phyloP scores from a whole-genome alignment of 768 basidiomycete species.

The Pilatotrama ljubarskyi region DNA sequence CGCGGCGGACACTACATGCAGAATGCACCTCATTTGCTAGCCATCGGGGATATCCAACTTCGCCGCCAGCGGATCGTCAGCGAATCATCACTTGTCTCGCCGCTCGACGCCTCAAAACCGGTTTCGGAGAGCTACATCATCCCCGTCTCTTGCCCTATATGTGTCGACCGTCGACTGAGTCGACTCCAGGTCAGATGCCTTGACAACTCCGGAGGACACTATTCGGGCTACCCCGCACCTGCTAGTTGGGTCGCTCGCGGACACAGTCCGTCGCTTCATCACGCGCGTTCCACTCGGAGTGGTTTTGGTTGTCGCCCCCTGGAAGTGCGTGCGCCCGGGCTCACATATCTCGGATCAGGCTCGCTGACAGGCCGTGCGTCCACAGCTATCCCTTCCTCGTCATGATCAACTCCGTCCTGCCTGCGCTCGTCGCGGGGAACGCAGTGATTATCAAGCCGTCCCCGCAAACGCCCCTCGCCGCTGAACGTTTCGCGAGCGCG shows the following conservation, averaged over 20 bases:
- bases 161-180: too few relatives aligned
- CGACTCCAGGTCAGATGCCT: too few relatives aligned
- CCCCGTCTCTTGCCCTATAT: too few relatives aligned
- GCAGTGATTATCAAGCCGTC: slow-evolving; percentile 92
- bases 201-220: too few relatives aligned
- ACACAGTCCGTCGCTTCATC: slow-evolving; percentile 82
- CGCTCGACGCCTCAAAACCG: too few relatives aligned
- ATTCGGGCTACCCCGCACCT: too few relatives aligned
- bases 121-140: too few relatives aligned
- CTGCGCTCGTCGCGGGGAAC: slow-evolving; percentile 89
- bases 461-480: slow-evolving; percentile 90
- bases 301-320: slow-evolving; percentile 86
- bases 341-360: not conserved
- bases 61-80: too few relatives aligned
- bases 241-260: slow-evolving; percentile 63
- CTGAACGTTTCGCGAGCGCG: slow-evolving; percentile 74
- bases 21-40: too few relatives aligned
- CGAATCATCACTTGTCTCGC: too few relatives aligned
- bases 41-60: too few relatives aligned
- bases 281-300: slow-evolving; percentile 84
- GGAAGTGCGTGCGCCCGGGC: slow-evolving; percentile 65
- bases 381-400: slow-evolving; percentile 85
- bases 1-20: too few relatives aligned
- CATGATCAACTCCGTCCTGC: slow-evolving; percentile 89
- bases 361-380: not conserved